Base-by-base conservation (phyloP, 2,329 filamentous ascomycete genomes). In the Neofusicoccum kwambonambiense region DNA sequence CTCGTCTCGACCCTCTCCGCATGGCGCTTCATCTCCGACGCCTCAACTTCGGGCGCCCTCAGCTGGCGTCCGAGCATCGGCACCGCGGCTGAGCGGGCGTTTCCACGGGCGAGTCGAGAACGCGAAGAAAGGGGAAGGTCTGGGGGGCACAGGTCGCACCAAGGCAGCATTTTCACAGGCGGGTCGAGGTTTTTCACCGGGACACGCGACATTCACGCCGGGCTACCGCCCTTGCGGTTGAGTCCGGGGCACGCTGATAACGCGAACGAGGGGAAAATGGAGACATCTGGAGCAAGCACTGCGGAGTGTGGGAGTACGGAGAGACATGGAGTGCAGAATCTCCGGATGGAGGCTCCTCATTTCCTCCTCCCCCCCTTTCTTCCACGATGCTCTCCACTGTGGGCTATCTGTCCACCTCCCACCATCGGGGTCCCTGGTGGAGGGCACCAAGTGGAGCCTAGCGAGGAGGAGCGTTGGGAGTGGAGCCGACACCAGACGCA, bases 91-190 rank as follows among this genome's bases (percentile, higher is more conserved):
- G 15, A 22, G 19, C 42, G 39, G 42, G 27, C 41, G 41, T 60
- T 19, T 60, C 27, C 27, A 60, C 27, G 41, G 27, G 56, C 9
- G 41, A 19, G 57, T 52, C 19, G 39, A 44, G 63, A 52, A 50
- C n/a, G 39, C 37, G 15, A 62, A 35, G 52, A 27, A 65, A 47
- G 17, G 49, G 35, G 62, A 65, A 51, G 39, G 45, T 50, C 39
- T 41, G 62, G 39, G 60, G 60, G 67, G 67, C 62, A 64, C 56
- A 60, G 56, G 31, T 34, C 42, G n/a, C 56, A n/a, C 42, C 2
- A 11, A 15, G n/a, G 31, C 56, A 47, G 56, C 56, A 31, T 35
- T 44, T 19, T 34, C 56, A 47, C 41, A 13, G 13, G 56, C 56
- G 42, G 56, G 56, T 34, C 42, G 41, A 34, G 19, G 27, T n/a